Base-by-base conservation (phyloP, 2,329 filamentous ascomycete species). In the Lachnellula arida region DNA sequence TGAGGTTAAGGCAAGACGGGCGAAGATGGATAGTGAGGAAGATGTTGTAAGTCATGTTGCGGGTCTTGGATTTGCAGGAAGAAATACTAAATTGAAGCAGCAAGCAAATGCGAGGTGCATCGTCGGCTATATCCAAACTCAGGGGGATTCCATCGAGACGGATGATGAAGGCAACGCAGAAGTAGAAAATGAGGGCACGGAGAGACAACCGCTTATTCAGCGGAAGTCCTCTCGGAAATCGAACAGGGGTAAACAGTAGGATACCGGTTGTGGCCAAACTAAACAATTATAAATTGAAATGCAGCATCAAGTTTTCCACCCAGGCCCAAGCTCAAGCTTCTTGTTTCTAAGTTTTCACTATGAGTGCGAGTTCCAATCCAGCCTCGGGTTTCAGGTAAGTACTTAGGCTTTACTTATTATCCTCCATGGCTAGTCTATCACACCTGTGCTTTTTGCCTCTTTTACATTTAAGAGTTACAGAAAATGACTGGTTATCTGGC, bases 1-100 rank as follows among this genome's bases (percentile, higher is more conserved):
- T 68, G 80, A 91, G 72, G 69, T 86, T 3, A 61, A 61, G 43
- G 64, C 61, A 32, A 63, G 61, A 42, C 56, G 55, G 47, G 56
- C 58, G 19, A 62, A 46, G 46, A 15, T 56, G 34, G 40, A 50
- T 39, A 48, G 48, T 22, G 63, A 58, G 22, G 42, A 19, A 4
- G 57, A 54, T 46, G 35, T 35, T 28, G 59, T 62, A 57, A 58
- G 58, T 56, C 25, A 37, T 5, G 15, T 9, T 17, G 1, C 25
- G 22, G 28, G 2, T 19, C 2, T 23, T 11, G 14, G n/a, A 22
- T 25, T 44, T 17, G 7, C 6, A 35, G 5, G n/a, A 35, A 17
- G 17, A 11, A 14, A 47, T 34, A 54, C 55, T 42, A 28, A 40
- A 2, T 49, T 17, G 14, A 42, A 53, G 53, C 25, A 51, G 40